phyloP scores from a whole-genome alignment of 345 rosid species.

The Hibiscus trionum region DNA sequence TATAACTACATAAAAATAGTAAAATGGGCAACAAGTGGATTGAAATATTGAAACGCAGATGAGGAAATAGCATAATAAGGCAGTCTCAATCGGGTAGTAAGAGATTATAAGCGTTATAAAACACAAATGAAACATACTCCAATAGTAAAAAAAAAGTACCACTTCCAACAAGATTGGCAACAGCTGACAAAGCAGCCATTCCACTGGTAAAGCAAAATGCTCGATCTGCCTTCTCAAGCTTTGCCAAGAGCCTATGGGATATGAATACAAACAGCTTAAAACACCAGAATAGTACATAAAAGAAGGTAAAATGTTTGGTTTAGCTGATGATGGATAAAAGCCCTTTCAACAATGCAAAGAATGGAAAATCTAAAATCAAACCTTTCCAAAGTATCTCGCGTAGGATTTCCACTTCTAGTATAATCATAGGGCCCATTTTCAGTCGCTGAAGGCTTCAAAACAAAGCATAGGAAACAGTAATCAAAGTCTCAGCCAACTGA shows the following conservation, averaged over 20 bases:
- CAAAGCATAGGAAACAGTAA: conserved; percentile 2
- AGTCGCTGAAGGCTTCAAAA: conserved; percentile 64
- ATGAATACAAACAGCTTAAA: not conserved
- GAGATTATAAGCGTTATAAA: not conserved
- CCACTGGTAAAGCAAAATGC: conserved; percentile 97
- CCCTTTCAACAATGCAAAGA: not conserved
- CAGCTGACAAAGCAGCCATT: conserved; percentile 95
- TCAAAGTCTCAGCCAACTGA: not conserved
- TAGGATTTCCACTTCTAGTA: conserved; percentile 97
- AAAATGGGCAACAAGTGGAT: not conserved
- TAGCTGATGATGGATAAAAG: not conserved
- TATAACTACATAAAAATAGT: not conserved
- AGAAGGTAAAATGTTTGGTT: not conserved
- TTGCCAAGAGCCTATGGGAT: conserved; percentile 63
- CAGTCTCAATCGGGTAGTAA: not conserved
- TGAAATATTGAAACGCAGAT: not conserved
- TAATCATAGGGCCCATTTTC: conserved; percentile 86
- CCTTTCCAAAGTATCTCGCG: conserved; percentile 84
- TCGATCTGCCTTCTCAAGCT: conserved; percentile 92
- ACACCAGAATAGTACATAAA: not conserved
- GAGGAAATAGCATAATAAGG: not conserved
- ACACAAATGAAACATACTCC: not conserved
- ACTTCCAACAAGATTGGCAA: conserved; percentile 55
- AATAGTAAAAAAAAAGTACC: conserved; percentile 31
- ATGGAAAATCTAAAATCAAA: conserved; percentile 15